Evolutionary conservation across 1,284 basidiomycete species (phyloP).

Genomic region (Ceratobasidium sp.): DNA sequence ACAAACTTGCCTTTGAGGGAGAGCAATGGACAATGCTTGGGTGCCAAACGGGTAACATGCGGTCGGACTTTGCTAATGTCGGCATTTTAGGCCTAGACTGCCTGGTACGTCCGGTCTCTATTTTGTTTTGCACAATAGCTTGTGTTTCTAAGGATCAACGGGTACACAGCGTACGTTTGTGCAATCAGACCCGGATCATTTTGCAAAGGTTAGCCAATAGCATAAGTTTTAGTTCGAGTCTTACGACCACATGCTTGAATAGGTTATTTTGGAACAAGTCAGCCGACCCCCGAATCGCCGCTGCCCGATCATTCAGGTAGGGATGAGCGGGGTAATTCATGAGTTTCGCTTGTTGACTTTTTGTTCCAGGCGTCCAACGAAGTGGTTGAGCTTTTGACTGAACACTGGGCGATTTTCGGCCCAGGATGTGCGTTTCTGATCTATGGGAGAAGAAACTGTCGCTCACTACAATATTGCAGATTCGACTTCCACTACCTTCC

Average conservation of each 20-base stretch:
- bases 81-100: constrained; percentile 91
- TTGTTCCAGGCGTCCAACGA: constrained; percentile 80
- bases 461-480: constrained; percentile 62
- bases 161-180: constrained; percentile 74
- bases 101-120: constrained; percentile 66
- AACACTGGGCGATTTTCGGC: constrained; percentile 86
- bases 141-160: constrained; percentile 12
- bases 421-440: constrained; percentile 72
- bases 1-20: constrained; percentile 48
- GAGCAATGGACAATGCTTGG: constrained; percentile 82
- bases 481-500: constrained; percentile 85
- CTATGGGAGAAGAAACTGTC: constrained; percentile 46
- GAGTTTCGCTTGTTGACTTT: neutral
- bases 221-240: neutral
- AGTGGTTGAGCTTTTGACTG: constrained; percentile 87
- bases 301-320: constrained; percentile 78
- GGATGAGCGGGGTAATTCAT: neutral
- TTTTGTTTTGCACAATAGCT: neutral
- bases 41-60: constrained; percentile 82
- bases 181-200: constrained; percentile 79
- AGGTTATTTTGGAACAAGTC: constrained; percentile 88
- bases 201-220: constrained; percentile 74
- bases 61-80: constrained; percentile 85
- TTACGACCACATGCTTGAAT: neutral
- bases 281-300: constrained; percentile 81